phyloP scores from a whole-genome alignment of 805 yeast species.

The Saccharomycopsis capsularis region DNA sequence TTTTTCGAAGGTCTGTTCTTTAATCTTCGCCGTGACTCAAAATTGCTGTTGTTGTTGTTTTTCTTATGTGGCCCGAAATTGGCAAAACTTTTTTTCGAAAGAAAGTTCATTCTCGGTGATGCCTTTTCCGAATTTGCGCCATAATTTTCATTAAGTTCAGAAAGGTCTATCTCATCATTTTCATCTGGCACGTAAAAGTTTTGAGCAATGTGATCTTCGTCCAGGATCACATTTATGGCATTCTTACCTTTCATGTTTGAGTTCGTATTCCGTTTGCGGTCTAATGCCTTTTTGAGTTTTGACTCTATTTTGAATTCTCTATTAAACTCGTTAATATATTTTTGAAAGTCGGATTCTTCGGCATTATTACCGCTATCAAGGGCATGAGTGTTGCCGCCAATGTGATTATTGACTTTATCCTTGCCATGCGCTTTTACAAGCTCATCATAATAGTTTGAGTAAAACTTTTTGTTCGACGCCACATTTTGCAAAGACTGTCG shows the following conservation, averaged over 20 bases:
- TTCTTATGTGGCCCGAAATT: slow-evolving; percentile 1
- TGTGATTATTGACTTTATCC: background rate
- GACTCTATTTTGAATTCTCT: slow-evolving; percentile 15
- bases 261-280: background rate
- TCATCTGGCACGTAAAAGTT: slow-evolving; percentile 11
- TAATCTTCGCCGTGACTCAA: no score
- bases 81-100: slow-evolving; percentile 10
- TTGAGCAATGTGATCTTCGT: slow-evolving; percentile 5
- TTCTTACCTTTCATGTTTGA: background rate
- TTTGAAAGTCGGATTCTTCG: slow-evolving; percentile 17
- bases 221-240: slow-evolving; percentile 5
- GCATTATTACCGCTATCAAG: background rate
- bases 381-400: background rate
- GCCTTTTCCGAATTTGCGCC: slow-evolving; percentile 1
- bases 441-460: slow-evolving; percentile 14
- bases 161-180: background rate
- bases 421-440: background rate
- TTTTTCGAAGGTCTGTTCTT: no score
- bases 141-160: slow-evolving; percentile 1
- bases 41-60: background rate
- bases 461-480: slow-evolving; percentile 11
- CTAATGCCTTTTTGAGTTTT: slow-evolving; percentile 4
- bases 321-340: slow-evolving; percentile 18
- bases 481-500: slow-evolving; percentile 6
- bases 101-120: background rate